Evolutionary conservation across 805 yeast genomes (phyloP).

Genomic region (Diddensiella transvaalensis): DNA sequence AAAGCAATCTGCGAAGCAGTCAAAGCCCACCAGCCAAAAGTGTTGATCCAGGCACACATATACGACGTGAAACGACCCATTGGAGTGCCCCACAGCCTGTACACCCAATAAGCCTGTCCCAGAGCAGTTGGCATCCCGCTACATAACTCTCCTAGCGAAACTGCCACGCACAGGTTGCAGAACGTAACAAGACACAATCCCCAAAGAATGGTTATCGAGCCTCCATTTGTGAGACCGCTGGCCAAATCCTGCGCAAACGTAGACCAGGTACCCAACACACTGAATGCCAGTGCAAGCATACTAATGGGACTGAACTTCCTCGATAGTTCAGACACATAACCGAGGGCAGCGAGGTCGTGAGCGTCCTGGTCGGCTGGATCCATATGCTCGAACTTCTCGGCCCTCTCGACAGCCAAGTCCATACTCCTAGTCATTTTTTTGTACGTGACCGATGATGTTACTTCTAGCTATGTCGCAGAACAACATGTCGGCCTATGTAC

Average conservation of each 20-base stretch:
- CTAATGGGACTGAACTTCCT: constrained; percentile 66
- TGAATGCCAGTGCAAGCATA: constrained; percentile 73
- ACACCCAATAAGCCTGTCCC: constrained; percentile 21
- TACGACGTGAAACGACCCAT: constrained; percentile 15
- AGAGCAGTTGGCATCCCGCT: constrained; percentile 22
- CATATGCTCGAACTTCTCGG: not conserved
- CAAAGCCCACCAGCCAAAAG: constrained; percentile 21
- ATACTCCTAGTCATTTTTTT: not conserved
- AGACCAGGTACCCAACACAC: constrained; percentile 78
- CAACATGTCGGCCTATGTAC: not conserved
- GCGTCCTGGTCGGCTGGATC: constrained; percentile 23
- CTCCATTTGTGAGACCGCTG: constrained; percentile 71
- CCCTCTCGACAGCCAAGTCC: not conserved
- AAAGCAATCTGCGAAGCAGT: constrained; percentile 18
- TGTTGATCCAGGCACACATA: constrained; percentile 21
- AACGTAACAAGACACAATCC: constrained; percentile 70
- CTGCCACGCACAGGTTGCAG: constrained; percentile 59
- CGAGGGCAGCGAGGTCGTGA: constrained; percentile 66
- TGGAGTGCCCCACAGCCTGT: constrained; percentile 13
- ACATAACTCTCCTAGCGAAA: constrained; percentile 66
- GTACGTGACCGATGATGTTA: not conserved
- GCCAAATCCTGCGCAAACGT: constrained; percentile 72
- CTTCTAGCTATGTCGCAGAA: not conserved
- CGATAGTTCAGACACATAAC: constrained; percentile 67
- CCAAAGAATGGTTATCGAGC: constrained; percentile 68